Conservation (phyloP, 2,329 filamentous ascomycete species). For the Hymenoscyphus occultus region DNA sequence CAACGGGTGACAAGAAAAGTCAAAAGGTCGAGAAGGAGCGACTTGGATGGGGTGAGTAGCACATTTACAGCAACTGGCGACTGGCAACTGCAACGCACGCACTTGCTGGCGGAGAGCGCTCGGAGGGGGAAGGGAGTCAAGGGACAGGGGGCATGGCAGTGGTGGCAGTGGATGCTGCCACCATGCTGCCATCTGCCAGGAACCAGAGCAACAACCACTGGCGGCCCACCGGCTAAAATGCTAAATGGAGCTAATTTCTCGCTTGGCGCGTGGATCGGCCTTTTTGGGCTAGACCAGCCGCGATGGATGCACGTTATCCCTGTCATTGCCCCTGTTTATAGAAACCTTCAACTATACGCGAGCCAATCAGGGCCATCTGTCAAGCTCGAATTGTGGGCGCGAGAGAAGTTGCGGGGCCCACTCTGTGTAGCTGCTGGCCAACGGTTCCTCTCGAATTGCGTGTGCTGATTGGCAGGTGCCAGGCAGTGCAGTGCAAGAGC, state of each 20-base stretch:
- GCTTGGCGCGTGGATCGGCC: conserved; percentile 4
- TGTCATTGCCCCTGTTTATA: background rate
- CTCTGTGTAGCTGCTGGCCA: background rate
- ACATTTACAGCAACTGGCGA: background rate
- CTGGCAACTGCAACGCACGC: background rate
- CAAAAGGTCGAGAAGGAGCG: background rate
- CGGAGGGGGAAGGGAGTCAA: background rate
- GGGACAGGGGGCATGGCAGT: no score
- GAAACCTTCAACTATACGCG: background rate
- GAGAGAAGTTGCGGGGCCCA: background rate
- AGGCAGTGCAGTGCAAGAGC: background rate
- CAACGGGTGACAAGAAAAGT: conserved; percentile 9
- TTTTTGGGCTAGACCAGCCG: background rate
- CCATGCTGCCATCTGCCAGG: background rate
- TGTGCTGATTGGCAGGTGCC: background rate
- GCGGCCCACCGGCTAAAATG: background rate
- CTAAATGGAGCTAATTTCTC: background rate
- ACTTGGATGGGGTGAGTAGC: background rate
- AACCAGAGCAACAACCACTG: background rate
- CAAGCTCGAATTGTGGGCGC: background rate
- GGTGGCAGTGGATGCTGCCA: no score
- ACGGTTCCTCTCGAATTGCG: background rate
- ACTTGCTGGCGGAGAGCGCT: background rate
- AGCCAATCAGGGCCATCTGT: background rate
- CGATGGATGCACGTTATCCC: background rate